Conservation (phyloP, 305 asterid species). For the Stenogyne calaminthoides region DNA sequence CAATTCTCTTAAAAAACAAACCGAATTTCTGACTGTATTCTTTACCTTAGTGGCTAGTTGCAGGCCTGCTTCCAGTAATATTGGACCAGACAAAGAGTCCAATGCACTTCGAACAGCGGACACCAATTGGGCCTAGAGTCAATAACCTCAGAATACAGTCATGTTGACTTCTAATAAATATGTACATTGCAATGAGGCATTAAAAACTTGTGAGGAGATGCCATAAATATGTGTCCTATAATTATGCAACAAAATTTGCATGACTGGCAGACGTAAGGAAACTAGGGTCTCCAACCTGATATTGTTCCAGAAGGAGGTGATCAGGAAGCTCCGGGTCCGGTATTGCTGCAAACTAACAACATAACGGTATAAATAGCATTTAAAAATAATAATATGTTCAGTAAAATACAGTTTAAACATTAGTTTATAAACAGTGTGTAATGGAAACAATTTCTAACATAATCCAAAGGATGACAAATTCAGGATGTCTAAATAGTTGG, state of each 20-base stretch:
- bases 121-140: slow-evolving; percentile 85
- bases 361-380: not conserved
- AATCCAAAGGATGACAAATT: not conserved
- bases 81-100: slow-evolving; percentile 82
- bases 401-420: slow-evolving; percentile 3
- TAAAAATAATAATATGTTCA: not conserved
- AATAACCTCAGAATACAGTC: slow-evolving; percentile 23
- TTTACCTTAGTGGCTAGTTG: slow-evolving; percentile 93
- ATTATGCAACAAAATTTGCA: slow-evolving; percentile 19
- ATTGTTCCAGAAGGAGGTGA: slow-evolving; percentile 93
- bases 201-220: not conserved
- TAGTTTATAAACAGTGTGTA: not conserved
- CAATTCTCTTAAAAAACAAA: slow-evolving; percentile 31
- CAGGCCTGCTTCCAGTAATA: slow-evolving; percentile 93
- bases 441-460: not conserved
- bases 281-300: slow-evolving; percentile 66
- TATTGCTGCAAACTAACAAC: slow-evolving; percentile 73
- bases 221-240: not conserved
- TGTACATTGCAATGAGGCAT: slow-evolving; percentile 27
- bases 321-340: slow-evolving; percentile 96
- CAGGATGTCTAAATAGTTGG: not conserved
- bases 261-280: slow-evolving; percentile 30
- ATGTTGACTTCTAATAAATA: slow-evolving; percentile 27
- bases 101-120: slow-evolving; percentile 98
- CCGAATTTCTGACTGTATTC: slow-evolving; percentile 21